phyloP scores from a whole-genome alignment of 139 green algal species.

The Micractinium sp. region DNA sequence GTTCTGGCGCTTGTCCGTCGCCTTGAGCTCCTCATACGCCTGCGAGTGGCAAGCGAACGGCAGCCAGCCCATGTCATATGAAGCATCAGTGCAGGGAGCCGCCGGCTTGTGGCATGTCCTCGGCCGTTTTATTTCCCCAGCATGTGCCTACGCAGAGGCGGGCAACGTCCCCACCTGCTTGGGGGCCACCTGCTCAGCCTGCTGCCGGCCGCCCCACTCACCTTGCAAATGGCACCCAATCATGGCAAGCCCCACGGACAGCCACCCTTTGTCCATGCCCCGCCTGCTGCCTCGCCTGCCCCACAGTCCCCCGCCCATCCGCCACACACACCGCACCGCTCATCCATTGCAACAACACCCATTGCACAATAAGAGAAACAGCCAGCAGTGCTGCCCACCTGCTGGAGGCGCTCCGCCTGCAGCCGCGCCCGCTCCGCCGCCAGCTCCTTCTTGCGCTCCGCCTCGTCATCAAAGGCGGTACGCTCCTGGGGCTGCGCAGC shows the following conservation, averaged over 20 bases:
- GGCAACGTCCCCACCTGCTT: no score
- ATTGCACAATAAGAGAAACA: neutral
- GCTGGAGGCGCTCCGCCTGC: constrained; percentile 60
- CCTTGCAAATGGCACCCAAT: no score
- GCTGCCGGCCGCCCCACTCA: no score
- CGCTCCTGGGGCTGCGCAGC: constrained; percentile 23
- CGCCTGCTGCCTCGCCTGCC: no score
- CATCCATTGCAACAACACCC: neutral
- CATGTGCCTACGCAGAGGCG: no score
- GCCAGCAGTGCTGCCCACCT: neutral
- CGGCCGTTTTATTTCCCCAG: no score
- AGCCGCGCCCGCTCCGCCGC: constrained; percentile 55
- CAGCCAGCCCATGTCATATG: neutral
- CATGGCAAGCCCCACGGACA: no score
- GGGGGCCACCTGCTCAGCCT: no score
- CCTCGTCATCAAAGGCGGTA: constrained; percentile 73
- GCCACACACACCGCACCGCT: neutral
- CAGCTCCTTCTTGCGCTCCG: constrained; percentile 62
- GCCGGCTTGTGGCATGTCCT: constrained; percentile 5
- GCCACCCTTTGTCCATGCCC: no score
- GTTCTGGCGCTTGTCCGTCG: constrained; percentile 36
- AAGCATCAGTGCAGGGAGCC: neutral
- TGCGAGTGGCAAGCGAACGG: neutral
- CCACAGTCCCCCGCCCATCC: no score
- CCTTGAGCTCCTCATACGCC: constrained; percentile 69